Evolutionary conservation across 306 rosid species (phyloP).

Genomic region (Potentilla sterilis): DNA sequence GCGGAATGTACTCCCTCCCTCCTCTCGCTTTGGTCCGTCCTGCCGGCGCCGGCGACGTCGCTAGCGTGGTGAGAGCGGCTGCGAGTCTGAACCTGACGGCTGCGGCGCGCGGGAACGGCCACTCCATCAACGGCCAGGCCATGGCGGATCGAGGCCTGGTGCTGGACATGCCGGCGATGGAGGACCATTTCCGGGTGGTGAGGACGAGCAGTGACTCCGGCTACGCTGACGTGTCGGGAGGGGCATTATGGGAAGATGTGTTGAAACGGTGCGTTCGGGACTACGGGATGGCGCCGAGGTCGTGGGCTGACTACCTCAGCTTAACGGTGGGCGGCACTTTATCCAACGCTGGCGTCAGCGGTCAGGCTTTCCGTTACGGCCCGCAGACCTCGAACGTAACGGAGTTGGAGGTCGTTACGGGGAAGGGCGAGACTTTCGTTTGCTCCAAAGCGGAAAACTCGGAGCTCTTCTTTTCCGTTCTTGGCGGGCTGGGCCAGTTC

Average conservation of each 20-base stretch:
- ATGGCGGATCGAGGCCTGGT: conserved; percentile 82
- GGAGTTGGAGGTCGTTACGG: conserved; percentile 82
- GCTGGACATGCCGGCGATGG: conserved; percentile 80
- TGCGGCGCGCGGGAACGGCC: conserved; percentile 95
- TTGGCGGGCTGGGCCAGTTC: conserved; percentile 95
- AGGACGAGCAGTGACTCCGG: conserved; percentile 19
- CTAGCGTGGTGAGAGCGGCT: conserved; percentile 41
- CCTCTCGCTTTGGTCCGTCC: conserved; percentile 64
- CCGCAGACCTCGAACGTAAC: conserved; percentile 87
- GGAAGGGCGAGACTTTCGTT: conserved; percentile 63
- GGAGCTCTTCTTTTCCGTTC: conserved; percentile 62
- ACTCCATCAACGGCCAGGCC: conserved; percentile 97
- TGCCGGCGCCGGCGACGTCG: conserved; percentile 44
- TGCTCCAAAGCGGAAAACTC: conserved; percentile 70
- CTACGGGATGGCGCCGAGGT: conserved; percentile 64
- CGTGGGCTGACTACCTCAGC: conserved; percentile 91
- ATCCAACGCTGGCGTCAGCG: conserved; percentile 96
- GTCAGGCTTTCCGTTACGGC: conserved; percentile 89
- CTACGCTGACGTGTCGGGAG: conserved; percentile 79
- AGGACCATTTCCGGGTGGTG: conserved; percentile 32
- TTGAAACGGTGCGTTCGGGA: conserved; percentile 54
- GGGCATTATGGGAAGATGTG: conserved; percentile 98
- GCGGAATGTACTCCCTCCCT: conserved; percentile 52
- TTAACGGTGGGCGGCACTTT: conserved; percentile 92
- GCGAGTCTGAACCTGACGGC: conserved; percentile 60